Base-by-base conservation (phyloP, 1,139 yeast genomes). In the Sugiyamaella japonica region DNA sequence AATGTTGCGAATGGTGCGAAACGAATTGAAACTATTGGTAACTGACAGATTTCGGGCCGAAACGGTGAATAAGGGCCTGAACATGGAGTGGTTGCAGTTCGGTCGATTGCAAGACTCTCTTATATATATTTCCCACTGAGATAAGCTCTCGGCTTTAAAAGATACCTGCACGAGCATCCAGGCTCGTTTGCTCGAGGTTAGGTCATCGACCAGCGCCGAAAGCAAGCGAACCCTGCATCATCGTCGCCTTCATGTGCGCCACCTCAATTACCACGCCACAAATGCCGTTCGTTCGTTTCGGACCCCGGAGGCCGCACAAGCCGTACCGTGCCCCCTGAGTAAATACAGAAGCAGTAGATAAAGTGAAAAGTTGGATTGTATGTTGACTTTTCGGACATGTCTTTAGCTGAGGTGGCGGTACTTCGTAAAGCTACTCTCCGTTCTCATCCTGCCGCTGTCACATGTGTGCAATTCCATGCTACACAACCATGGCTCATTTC, bases 391-490 rank as follows among this genome's bases (percentile, higher is more conserved):
- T n/a, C n/a, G n/a, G n/a, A n/a, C 8, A 47, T 47, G 50, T 47
- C 50, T 3, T 39, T 47, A 25, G 38, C 29, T 38, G 50, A 47
- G 44, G 47, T 45, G 31, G 49, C 36, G 10, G 49, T 37, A 28
- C 41, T 43, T 37, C 37, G 48, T 39, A 47, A 47, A 23, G 59
- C 60, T 12, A 61, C 68, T 17, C 63, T 70, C 16, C 56, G 73
- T 10, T 66, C 68, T 1, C 73, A 70, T 46, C 59, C 64, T 16
- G 57, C 60, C 31, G 54, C 69, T 3, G 68, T 69, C 9, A 62
- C 70, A 0, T 48, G 63, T 13, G 53, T 66, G 8, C 63, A 56
- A 16, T 66, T 69, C 56, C 49, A 54, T n/a, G 48, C 56, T 3
- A 46, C 42, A 15, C 53, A 57, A 10, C 55, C 56, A 23, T 34